Base-by-base conservation (phyloP, 2,329 filamentous ascomycete genomes). In the Aspergillus japonicus region DNA sequence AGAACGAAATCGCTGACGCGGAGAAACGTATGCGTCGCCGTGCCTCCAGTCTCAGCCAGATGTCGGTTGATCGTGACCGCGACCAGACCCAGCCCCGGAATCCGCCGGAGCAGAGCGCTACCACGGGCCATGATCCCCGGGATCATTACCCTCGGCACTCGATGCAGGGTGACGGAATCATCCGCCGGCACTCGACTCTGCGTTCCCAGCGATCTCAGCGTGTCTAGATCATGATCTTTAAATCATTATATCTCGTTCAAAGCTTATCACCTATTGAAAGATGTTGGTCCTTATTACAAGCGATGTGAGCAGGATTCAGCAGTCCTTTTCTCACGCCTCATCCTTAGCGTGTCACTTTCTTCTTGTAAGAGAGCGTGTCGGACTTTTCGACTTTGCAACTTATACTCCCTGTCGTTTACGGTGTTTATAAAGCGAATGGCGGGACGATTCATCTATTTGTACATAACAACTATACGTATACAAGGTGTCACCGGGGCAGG, bases 1-100 rank as follows among this genome's bases (percentile, higher is more conserved):
- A 83, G 63, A 85, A 84, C 58, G 87, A 89, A 66, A 79, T 80
- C 5, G 78, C 77, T 26, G 82, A 86, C 60, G 81, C 80, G 0
- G 78, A 79, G 23, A 76, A 76, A 24, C 73, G 81, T 47, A 69
- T 78, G 63, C 75, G 73, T 52, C 73, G 76, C 10, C 73, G 75
- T 14, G 56, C 68, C 14, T 78, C 77, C 4, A 75, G 68, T 31
- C 58, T 75, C 19, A 77, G 74, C 56, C 66, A 69, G 12, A 69
- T 61, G 35, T 69, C 70, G 2, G 47, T 71, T 4, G 66, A 62
- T 42, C 68, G 59, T 4, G 66, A 62, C 47, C 68, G 58, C n/a
- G 60, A 66, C 6, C 64, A 61, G 11, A 71, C 71, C 10, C 67
- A 68, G 26, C 56, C 66, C 2, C 33, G 14, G 33, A 35, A 35